These are phyloP conservation scores for Farysia itapuensis DNA, from an alignment of 1,284 basidiomycete species.

Conservation along the genomic window DNA sequence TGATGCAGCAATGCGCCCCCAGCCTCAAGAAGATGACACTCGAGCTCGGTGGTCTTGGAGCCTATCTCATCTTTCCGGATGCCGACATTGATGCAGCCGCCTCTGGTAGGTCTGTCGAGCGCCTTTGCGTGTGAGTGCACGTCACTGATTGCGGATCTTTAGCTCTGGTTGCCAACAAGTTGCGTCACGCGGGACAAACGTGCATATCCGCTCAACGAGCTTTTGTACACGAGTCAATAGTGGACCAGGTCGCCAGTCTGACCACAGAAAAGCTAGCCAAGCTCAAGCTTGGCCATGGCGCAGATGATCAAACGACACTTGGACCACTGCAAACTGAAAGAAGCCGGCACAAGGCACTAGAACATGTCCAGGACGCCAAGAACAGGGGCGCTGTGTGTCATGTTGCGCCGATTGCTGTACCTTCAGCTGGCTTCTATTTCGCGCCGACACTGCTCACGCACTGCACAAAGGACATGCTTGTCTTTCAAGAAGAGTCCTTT, in stretches of 20 bases:
- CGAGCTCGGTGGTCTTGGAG: constrained; percentile 72
- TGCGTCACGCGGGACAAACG: constrained; percentile 88
- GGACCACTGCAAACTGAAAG: constrained; percentile 88
- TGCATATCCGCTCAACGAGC: constrained; percentile 66
- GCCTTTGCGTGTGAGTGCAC: not conserved
- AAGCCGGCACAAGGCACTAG: constrained; percentile 81
- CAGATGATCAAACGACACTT: constrained; percentile 75
- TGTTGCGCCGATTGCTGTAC: constrained; percentile 71
- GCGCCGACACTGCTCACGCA: constrained; percentile 82
- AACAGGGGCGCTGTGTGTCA: constrained; percentile 82
- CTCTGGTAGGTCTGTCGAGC: not conserved
- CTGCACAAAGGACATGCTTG: constrained; percentile 69
- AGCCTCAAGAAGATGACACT: constrained; percentile 81
- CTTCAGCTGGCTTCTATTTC: constrained; percentile 70
- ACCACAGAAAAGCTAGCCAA: constrained; percentile 78
- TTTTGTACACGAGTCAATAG: constrained; percentile 69
- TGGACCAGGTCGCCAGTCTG: constrained; percentile 79
- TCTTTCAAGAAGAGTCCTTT: constrained; percentile 57
- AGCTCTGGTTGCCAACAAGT: constrained; percentile 83
- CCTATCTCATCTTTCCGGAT: constrained; percentile 95
- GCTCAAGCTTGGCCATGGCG: constrained; percentile 90
- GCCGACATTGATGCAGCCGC: constrained; percentile 91
- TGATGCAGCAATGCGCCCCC: constrained; percentile 78
- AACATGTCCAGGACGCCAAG: constrained; percentile 84
- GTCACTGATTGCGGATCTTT: constrained; percentile 57